A percentile compares a stretch with the other conserved stretches of the same genome.
phyloP scores from a whole-genome alignment of 1,139 yeast species.

The Scheffersomyces quercinus region DNA sequence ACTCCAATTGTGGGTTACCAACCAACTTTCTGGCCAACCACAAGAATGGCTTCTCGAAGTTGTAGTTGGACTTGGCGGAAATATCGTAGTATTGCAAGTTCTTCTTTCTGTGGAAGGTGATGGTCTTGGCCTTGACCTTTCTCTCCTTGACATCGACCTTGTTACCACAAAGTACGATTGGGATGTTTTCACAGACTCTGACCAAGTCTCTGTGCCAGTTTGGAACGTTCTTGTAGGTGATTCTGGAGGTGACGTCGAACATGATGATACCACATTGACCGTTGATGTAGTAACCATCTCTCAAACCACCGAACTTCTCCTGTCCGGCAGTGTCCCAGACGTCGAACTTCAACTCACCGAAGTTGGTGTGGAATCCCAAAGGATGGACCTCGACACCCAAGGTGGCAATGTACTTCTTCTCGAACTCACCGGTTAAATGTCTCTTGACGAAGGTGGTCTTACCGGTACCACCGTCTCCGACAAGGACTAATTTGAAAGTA shows the following conservation, averaged over 20 bases:
- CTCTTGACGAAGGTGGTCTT: constrained; percentile 99
- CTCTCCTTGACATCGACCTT: constrained; percentile 99
- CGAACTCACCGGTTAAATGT: constrained; percentile 99
- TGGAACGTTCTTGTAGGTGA: constrained; percentile 99
- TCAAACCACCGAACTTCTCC: constrained; percentile 99
- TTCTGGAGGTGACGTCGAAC: constrained; percentile 99
- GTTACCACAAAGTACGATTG: constrained; percentile 98
- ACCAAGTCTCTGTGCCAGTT: constrained; percentile 99
- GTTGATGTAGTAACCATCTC: constrained; percentile 99
- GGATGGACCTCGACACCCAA: constrained; percentile 99
- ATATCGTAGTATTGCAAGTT: constrained; percentile 99
- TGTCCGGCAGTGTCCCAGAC: constrained; percentile 99
- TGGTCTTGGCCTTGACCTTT: constrained; percentile 99
- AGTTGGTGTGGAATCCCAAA: constrained; percentile 96
- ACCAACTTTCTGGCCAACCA: constrained; percentile 99
- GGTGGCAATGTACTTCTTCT: constrained; percentile 98
- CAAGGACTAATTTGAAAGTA: constrained; percentile 95
- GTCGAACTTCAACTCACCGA: constrained; percentile 97
- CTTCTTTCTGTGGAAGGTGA: constrained; percentile 99
- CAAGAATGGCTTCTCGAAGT: constrained; percentile 99
- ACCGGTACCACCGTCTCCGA: constrained; percentile 99
- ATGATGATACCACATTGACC: constrained; percentile 99
- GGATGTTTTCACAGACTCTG: constrained; percentile 99
- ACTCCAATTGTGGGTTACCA: constrained; percentile 97
- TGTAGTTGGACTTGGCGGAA: constrained; percentile 99